Base-by-base conservation (phyloP, 352 stramenopile genomes). In the Albugo laibachii region DNA sequence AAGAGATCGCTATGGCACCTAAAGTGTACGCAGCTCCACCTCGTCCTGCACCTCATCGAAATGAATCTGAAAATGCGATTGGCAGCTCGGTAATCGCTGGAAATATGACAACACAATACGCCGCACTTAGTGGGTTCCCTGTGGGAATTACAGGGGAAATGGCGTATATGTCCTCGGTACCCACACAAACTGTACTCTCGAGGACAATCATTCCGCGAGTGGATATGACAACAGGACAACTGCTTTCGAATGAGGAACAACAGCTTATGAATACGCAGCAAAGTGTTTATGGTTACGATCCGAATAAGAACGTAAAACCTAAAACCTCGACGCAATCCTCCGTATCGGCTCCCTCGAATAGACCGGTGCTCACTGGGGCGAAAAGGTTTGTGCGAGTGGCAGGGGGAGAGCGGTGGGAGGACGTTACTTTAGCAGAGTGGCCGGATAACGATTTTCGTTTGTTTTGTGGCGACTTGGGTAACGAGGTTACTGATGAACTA, bases 371-470 rank as follows among this genome's bases (percentile, higher is more conserved):
- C 5, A 54, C 49, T 10, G 67, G 72, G 41, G 37, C 51, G 3
- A 89, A 85, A 49, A 61, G 65, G 35, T 63, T 76, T 24, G 20
- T 89, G 19, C 62, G 77, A 41, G 65, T 85, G 51, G 77, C 67
- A 11, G 74, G 74, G 1, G 89, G 88, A 10, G 66, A 95, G 50
- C 72, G 93, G 6, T 97, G 89, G 88, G 77, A 89, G 18, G 92
- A 98, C 55, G 45, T 57, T 31, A 95, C 86, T 19, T 65, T 98
- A 14, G 67, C 69, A 5, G 84, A 97, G 48, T 98, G 91, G 91
- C 92, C 92, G 0, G 80, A 95, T 15, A 97, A 97, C 59, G 92
- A 98, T 59, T 97, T 95, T 62, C 81, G 92, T 1, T 62, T 98
- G 13, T 98, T 97, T 58, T 88, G 94, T 27, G 93, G 93, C 18